Conservation (phyloP, 1,284 basidiomycete species). For the Ustilago nuda region DNA sequence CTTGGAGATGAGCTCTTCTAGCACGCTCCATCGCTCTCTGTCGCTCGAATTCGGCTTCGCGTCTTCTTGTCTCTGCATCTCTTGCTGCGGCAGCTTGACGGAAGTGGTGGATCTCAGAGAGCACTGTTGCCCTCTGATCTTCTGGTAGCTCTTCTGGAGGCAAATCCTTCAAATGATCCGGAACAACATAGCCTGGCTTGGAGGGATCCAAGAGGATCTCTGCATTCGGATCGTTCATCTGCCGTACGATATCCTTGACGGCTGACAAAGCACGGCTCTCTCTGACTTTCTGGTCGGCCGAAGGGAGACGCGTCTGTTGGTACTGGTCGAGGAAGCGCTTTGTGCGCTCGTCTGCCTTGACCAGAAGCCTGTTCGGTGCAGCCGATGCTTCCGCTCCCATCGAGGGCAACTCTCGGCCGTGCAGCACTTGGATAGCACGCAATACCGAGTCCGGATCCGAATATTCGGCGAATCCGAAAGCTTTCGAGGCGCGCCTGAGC, state of each 20-base stretch:
- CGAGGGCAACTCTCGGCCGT: conserved; percentile 78
- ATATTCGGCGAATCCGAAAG: conserved; percentile 93
- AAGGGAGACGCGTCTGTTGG: conserved; percentile 79
- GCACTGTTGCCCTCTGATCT: conserved; percentile 89
- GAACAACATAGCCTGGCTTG: conserved; percentile 75
- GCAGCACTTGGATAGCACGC: conserved; percentile 82
- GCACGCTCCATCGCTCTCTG: conserved; percentile 45
- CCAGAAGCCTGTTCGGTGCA: conserved; percentile 76
- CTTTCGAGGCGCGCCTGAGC: conserved; percentile 90
- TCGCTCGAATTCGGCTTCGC: conserved; percentile 63
- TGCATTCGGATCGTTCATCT: conserved; percentile 73
- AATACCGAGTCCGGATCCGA: conserved; percentile 89
- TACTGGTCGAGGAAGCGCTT: conserved; percentile 86
- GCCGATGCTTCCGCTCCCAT: conserved; percentile 54
- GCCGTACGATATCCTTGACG: conserved; percentile 65
- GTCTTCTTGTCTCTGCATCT: conserved; percentile 60
- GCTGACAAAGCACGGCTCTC: conserved; percentile 74
- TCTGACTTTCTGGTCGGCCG: conserved; percentile 73
- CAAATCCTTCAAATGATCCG: conserved; percentile 92
- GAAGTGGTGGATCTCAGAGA: conserved; percentile 91
- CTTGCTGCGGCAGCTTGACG: conserved; percentile 61
- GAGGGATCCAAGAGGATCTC: conserved; percentile 71
- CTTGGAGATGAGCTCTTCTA: conserved; percentile 32
- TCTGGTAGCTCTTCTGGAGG: conserved; percentile 96
- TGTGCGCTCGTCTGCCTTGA: conserved; percentile 92